A percentile compares a stretch with the other conserved stretches of the same genome.
phyloP scores from a whole-genome alignment of 768 basidiomycete genomes.

The Artomyces pyxidatus region DNA sequence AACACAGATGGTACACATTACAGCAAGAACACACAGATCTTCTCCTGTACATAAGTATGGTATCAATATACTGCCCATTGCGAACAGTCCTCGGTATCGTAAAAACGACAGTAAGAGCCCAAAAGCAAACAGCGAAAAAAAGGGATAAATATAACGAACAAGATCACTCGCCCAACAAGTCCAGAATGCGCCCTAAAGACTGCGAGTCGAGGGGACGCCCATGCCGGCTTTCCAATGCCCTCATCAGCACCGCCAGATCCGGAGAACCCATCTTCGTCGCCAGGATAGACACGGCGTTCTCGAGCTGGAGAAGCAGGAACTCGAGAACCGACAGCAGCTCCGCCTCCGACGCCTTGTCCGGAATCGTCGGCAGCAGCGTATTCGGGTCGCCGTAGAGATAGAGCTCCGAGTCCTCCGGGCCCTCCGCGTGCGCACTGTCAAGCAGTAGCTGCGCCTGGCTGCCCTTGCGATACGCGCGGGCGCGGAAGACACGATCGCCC shows the following conservation, averaged over 20 bases:
- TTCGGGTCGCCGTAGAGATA: slow-evolving; percentile 32
- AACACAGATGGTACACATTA: slow-evolving; percentile 1
- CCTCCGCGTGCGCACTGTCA: slow-evolving; percentile 5
- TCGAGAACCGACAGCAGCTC: slow-evolving; percentile 74
- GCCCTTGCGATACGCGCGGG: slow-evolving; percentile 12
- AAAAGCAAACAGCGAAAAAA: too few species aligned
- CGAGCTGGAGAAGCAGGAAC: slow-evolving; percentile 64
- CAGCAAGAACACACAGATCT: neutral
- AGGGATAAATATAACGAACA: neutral
- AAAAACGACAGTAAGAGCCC: neutral
- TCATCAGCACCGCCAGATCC: neutral
- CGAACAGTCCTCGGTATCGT: slow-evolving; percentile 15
- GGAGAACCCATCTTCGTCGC: slow-evolving; percentile 3
- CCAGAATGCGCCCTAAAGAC: slow-evolving; percentile 9
- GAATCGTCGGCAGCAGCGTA: slow-evolving; percentile 59
- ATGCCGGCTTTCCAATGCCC: neutral
- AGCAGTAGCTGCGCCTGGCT: slow-evolving; percentile 17
- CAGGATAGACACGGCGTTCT: slow-evolving; percentile 44
- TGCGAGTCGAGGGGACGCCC: slow-evolving; percentile 8
- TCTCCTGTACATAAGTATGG: slow-evolving; percentile 1
- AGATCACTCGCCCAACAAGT: slow-evolving; percentile 6
- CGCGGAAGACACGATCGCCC: slow-evolving; percentile 26
- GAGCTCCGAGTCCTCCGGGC: neutral
- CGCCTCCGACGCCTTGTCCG: slow-evolving; percentile 59
- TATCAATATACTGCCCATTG: slow-evolving; percentile 2